Evolutionary conservation across 2,329 filamentous ascomycete species (phyloP).

Genomic region (Xylaria hypoxylon): DNA sequence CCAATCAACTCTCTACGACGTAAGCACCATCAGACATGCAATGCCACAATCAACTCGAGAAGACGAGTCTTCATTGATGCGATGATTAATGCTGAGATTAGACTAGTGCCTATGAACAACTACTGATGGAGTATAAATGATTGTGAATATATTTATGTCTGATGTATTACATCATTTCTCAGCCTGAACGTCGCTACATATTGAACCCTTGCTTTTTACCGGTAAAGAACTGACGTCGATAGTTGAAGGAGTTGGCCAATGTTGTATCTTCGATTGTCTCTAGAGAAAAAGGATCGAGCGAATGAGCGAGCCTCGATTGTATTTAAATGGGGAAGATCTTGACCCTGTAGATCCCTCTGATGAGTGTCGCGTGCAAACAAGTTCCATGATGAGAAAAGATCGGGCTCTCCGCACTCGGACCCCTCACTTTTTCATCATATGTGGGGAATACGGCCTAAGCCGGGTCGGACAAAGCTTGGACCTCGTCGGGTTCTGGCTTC

Average conservation of each 20-base stretch:
- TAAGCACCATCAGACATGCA: too few relatives aligned
- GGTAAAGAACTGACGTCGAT: conserved; percentile 9
- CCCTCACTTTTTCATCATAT: conserved; percentile 32
- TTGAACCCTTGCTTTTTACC: background rate
- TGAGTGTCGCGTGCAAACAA: conserved; percentile 6
- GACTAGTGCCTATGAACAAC: too few relatives aligned
- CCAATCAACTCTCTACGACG: too few relatives aligned
- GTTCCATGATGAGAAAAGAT: background rate
- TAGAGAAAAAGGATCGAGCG: conserved; percentile 1
- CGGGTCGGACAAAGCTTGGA: conserved; percentile 35
- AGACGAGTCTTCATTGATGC: too few relatives aligned
- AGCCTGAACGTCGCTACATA: background rate
- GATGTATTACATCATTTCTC: too few relatives aligned
- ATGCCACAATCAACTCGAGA: too few relatives aligned
- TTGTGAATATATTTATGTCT: too few relatives aligned
- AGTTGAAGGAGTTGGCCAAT: conserved; percentile 12
- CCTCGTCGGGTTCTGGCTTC: conserved; percentile 37
- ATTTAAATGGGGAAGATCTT: conserved; percentile 28
- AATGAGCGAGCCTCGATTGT: conserved; percentile 20
- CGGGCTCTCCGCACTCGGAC: conserved; percentile 28
- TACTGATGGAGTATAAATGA: too few relatives aligned
- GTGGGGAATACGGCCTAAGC: conserved; percentile 1
- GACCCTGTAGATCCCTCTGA: conserved; percentile 41
- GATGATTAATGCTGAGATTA: too few relatives aligned
- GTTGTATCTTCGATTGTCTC: conserved; percentile 23